These are phyloP conservation scores for Choiromyces venosus DNA, from an alignment of 495 filamentous ascomycete species.

Conservation along the genomic window DNA sequence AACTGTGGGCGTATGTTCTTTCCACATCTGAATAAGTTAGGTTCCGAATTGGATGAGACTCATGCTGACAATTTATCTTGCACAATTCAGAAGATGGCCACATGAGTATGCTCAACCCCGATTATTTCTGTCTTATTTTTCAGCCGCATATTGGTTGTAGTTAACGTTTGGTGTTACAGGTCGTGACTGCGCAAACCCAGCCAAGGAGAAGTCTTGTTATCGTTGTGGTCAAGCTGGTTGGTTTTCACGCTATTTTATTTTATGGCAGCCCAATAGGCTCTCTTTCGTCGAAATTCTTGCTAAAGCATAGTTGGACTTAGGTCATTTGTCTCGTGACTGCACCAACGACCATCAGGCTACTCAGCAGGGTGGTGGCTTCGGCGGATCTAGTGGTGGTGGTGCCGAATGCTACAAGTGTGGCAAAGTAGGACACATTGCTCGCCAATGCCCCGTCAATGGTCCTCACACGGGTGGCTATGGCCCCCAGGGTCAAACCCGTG, in stretches of 20 bases:
- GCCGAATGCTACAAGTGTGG: conserved; percentile 99
- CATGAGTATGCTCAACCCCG: conserved; percentile 59
- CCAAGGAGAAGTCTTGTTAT: conserved; percentile 96
- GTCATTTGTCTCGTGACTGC: conserved; percentile 95
- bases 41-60: conserved; percentile 45
- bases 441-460: conserved; percentile 67
- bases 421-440: conserved; percentile 92
- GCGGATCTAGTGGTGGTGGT: conserved; percentile 45
- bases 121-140: conserved; percentile 12
- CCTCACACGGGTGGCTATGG: conserved; percentile 41
- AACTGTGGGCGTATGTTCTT: conserved; percentile 65
- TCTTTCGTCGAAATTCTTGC: conserved; percentile 15
- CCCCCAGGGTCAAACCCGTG: conserved; percentile 45
- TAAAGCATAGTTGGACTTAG: conserved; percentile 42
- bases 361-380: conserved; percentile 45
- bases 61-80: conserved; percentile 34
- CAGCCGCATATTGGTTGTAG: conserved; percentile 2
- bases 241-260: conserved; percentile 10
- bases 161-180: conserved; percentile 45
- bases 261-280: conserved; percentile 4
- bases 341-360: conserved; percentile 50
- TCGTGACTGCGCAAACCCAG: conserved; percentile 84
- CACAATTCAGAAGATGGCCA: conserved; percentile 64
- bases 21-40: conserved; percentile 27
- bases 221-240: conserved; percentile 63